A percentile compares a stretch with the other conserved stretches of the same genome.
These are phyloP conservation scores for Echinochloa phyllopogon DNA, from an alignment of 176 grass and related monocot genomes.

Conservation along the genomic window DNA sequence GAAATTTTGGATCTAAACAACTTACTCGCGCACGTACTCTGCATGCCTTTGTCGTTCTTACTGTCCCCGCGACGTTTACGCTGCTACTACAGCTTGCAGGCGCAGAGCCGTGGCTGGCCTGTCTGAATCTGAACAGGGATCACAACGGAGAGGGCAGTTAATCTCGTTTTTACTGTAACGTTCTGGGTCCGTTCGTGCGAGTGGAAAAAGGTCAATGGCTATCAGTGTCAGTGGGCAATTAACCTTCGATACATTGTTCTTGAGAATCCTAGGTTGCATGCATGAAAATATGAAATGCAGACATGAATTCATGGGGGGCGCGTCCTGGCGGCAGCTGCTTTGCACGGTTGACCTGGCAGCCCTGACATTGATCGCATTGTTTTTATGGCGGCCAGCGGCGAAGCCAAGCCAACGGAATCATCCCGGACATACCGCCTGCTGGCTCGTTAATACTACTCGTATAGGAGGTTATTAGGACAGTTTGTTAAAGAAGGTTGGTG, in stretches of 20 bases:
- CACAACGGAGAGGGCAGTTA: neutral
- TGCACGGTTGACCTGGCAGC: constrained; percentile 17
- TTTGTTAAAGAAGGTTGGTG: constrained; percentile 1
- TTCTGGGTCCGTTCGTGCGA: constrained; percentile 6
- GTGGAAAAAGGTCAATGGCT: neutral
- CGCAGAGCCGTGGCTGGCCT: too few relatives aligned
- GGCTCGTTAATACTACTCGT: constrained; percentile 8
- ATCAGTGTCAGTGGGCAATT: neutral
- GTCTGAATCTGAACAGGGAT: neutral
- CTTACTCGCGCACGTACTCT: too few relatives aligned
- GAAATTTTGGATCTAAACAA: too few relatives aligned
- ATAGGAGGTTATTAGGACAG: neutral
- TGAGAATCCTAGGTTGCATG: constrained; percentile 29
- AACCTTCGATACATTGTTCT: neutral
- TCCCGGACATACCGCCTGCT: neutral
- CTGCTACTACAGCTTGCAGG: too few relatives aligned
- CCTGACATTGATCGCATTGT: neutral
- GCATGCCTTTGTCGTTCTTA: too few relatives aligned
- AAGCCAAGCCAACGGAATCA: constrained; percentile 1
- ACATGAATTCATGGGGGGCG: neutral
- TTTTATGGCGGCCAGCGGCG: neutral
- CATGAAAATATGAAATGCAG: too few relatives aligned
- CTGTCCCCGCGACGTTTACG: too few relatives aligned
- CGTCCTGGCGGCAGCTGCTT: neutral
- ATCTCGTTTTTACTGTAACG: neutral